These are phyloP conservation scores for Carex myosuroides DNA, from an alignment of 176 grass and related monocot genomes.

Conservation along the genomic window DNA sequence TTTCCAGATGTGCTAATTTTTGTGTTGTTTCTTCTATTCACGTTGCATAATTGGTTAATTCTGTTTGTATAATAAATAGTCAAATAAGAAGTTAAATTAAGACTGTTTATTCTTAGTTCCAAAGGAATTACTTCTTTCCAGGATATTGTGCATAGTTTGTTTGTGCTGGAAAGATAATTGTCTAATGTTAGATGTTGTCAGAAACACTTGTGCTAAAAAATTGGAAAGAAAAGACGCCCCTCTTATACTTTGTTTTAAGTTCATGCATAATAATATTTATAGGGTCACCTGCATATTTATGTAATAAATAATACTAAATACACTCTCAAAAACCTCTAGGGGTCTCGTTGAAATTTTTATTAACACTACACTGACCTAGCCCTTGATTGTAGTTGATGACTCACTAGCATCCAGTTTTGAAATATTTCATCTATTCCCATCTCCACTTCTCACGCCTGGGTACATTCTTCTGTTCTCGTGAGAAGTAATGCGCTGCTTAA, in stretches of 20 bases:
- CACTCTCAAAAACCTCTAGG: background rate
- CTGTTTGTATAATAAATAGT: slow-evolving; percentile 8
- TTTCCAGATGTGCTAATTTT: slow-evolving; percentile 15
- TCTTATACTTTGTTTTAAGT: background rate
- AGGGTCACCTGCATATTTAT: background rate
- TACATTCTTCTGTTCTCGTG: background rate
- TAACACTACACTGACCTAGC: background rate
- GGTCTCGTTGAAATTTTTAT: background rate
- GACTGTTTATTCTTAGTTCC: background rate
- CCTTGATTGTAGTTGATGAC: background rate
- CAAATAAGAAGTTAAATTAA: slow-evolving; percentile 16
- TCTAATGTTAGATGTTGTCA: background rate
- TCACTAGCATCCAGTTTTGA: background rate
- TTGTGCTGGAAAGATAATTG: background rate
- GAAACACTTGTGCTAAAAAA: background rate
- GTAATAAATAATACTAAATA: background rate
- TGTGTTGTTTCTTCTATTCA: slow-evolving; percentile 20
- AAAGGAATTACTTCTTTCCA: background rate
- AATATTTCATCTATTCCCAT: background rate
- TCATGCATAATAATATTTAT: background rate
- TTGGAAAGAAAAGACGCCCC: background rate
- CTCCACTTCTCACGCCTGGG: background rate
- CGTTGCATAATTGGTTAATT: slow-evolving; percentile 15
- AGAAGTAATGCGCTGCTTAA: background rate
- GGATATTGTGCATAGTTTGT: background rate